Evolutionary conservation across 2,329 filamentous ascomycete genomes (phyloP), one percentile per base, ranked within the genome.

Genomic region (Epichloe uncinata): DNA sequence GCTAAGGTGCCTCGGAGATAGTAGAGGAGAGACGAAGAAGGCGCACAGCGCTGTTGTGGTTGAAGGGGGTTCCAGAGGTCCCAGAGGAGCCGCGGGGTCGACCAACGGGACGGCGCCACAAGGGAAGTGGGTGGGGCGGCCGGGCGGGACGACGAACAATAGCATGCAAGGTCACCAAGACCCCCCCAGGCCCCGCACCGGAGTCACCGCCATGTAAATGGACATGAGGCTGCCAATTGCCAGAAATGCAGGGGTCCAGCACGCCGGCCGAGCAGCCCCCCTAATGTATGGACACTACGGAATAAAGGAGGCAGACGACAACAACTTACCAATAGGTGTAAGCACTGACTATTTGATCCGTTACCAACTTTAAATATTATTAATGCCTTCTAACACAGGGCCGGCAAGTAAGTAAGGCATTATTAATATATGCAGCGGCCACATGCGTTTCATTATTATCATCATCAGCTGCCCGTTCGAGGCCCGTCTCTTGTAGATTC

Each of bases 41-140:
- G 63, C 65, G 65, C 65, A 56, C 64, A 63, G 64, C 65, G 63
- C 63, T 38, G 45, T 44, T 47, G 41, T 35, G 36, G 26, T 38
- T 58, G 58, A 56, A 56, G 57, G 55, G 56, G 56, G 26, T 45
- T 34, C 55, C 55, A 53, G 55, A 56, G 56, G 26, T 45, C 35
- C 56, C 55, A 53, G 55, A 56, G 56, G 56, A 52, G 42, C 33
- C 46, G 46, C 36, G 46, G 50, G 47, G 42, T 52, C 47, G 33
- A 42, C 42, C 46, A 52, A 38, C 46, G 36, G 45, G 26, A 45
- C 41, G 36, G 41, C 40, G 45, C 40, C 49, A 44, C 49, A 47
- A 20, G 50, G 36, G 47, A 47, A 45, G 20, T 9, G 11, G 49
- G 30, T 51, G 49, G 49, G 12, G 22, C 37, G 37, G 42, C 40